Base-by-base conservation (phyloP, 2,329 filamentous ascomycete species). In the Botrytis medusae region DNA sequence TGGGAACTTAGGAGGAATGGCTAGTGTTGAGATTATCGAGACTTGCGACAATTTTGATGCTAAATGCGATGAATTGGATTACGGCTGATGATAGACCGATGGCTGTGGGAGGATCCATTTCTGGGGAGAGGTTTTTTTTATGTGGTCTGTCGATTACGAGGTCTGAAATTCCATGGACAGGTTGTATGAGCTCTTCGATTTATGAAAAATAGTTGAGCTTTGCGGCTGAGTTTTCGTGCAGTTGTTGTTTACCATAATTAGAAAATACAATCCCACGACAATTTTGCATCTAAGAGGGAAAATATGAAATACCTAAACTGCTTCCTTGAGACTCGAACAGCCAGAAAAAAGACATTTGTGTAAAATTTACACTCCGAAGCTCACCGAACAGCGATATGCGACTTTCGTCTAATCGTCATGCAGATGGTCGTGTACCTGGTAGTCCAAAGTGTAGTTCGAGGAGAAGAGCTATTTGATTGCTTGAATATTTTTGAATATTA, bases 81-180 rank as follows among this genome's bases (percentile, higher is more conserved):
- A 72, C 22, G 20, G 40, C 37, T 20, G 65, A 70, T 22, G 69
- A 69, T 25, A 74, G 75, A 14, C 76, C 72, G 37, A 79, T 65
- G 16, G 77, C 76, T 5, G 77, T 75, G 20, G 78, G 59, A 4
- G 76, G 76, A 61, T 80, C 77, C 63, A 54, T 69, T 12, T 46
- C 12, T 20, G 5, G 32, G 3, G 2, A 22, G n/a, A n/a, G n/a
- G n/a, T n/a, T n/a, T n/a, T n/a, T 34, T 6, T 20, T 16, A 22
- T 20, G 1, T 44, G 12, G 12, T 29, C 18, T 14, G 0, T 37
- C 12, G 6, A 62, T 4, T 37, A 4, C 34, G 12, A 40, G 34
- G 18, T 32, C 9, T 69, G 7, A n/a, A 25, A 42, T 22, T 42
- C 6, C 2, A 18, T 18, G 10, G 22, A 40, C 4, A 8, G 18